Evolutionary conservation across 179 eudicot species (phyloP).

Genomic region (Vitellaria paradoxa): DNA sequence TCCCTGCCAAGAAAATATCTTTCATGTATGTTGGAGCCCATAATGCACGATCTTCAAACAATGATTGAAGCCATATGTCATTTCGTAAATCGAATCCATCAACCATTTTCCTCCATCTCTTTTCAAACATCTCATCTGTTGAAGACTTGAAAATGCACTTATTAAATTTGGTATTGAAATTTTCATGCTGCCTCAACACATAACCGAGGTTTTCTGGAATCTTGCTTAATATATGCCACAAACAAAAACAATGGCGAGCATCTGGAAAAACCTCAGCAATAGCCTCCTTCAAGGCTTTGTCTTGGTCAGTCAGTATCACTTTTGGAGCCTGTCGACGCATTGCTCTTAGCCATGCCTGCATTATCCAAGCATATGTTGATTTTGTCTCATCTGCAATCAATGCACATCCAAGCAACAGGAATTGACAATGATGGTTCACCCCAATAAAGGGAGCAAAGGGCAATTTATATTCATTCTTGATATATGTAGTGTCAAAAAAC

Average conservation of each 20-base stretch:
- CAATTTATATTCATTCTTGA: constrained; percentile 45
- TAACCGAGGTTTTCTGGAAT: constrained; percentile 46
- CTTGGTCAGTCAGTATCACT: constrained; percentile 54
- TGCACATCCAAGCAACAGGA: constrained; percentile 55
- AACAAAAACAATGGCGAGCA: constrained; percentile 49
- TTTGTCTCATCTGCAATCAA: constrained; percentile 52
- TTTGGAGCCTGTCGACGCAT: constrained; percentile 54
- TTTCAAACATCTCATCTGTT: constrained; percentile 49
- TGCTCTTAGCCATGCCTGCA: constrained; percentile 63
- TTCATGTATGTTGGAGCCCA: constrained; percentile 55
- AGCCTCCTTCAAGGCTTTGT: constrained; percentile 41
- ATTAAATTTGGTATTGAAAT: constrained; percentile 40
- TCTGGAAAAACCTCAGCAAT: constrained; percentile 44
- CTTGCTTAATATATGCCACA: constrained; percentile 58
- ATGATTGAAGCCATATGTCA: constrained; percentile 48
- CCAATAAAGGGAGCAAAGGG: constrained; percentile 59
- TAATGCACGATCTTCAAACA: constrained; percentile 46
- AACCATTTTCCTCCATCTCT: constrained; percentile 60
- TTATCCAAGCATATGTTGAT: constrained; percentile 53
- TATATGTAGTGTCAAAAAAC: constrained; percentile 49
- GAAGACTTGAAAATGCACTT: constrained; percentile 51
- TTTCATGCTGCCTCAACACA: constrained; percentile 44
- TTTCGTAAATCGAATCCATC: constrained; percentile 45
- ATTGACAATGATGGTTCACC: constrained; percentile 59
- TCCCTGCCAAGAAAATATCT: constrained; percentile 51